Evolutionary conservation across 2,329 filamentous ascomycete species (phyloP).

Genomic region (Apiospora marii): DNA sequence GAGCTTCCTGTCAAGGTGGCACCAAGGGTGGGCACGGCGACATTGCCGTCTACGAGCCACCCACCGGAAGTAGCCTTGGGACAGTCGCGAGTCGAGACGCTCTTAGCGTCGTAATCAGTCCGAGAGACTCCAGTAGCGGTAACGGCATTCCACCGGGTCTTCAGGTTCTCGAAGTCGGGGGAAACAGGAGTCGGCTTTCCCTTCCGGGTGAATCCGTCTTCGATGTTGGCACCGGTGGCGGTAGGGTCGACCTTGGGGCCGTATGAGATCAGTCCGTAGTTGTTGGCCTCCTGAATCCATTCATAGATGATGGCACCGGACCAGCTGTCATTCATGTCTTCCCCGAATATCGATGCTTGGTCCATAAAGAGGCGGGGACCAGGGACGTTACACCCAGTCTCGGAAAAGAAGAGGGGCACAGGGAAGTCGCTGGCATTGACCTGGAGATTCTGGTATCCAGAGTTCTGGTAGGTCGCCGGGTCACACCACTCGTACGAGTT

Average conservation of each 20-base stretch:
- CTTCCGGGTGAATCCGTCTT: conserved; percentile 72
- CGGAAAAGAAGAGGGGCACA: conserved; percentile 80
- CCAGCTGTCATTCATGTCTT: conserved; percentile 64
- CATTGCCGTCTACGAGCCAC: conserved; percentile 78
- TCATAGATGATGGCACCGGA: conserved; percentile 81
- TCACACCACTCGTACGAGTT: conserved; percentile 78
- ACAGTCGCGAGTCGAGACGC: conserved; percentile 71
- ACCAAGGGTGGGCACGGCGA: conserved; percentile 73
- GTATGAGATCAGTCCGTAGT: conserved; percentile 74
- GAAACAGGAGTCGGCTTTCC: conserved; percentile 77
- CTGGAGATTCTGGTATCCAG: conserved; percentile 67
- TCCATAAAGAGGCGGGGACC: conserved; percentile 75
- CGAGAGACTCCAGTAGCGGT: conserved; percentile 73
- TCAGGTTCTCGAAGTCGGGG: conserved; percentile 82
- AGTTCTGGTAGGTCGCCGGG: conserved; percentile 64
- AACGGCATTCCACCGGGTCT: conserved; percentile 77
- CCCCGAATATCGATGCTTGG: conserved; percentile 73
- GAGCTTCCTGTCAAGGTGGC: conserved; percentile 50
- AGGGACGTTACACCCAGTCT: conserved; percentile 76
- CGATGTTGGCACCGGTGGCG: conserved; percentile 60
- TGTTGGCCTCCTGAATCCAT: conserved; percentile 72
- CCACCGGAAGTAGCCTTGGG: conserved; percentile 72
- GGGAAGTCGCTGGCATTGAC: conserved; percentile 68
- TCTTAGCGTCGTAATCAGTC: conserved; percentile 69
- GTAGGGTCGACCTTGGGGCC: conserved; percentile 64